These are phyloP conservation scores for Aspergillus taichungensis DNA, from an alignment of 495 filamentous ascomycete species.

Conservation along the genomic window DNA sequence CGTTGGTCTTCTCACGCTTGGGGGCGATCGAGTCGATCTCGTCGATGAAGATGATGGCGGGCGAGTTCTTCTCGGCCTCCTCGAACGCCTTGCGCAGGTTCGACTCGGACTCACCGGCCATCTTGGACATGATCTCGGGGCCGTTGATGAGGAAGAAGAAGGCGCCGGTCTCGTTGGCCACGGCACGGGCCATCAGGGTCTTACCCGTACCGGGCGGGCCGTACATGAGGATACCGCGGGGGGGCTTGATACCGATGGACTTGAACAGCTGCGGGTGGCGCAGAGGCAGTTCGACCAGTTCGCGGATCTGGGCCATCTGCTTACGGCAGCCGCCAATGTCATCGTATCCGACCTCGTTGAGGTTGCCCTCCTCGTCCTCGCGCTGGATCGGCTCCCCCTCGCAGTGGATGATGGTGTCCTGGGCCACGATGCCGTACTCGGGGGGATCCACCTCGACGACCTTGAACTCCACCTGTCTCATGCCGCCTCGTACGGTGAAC, in stretches of 20 bases:
- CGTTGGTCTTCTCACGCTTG: slow-evolving; percentile 99
- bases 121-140: slow-evolving; percentile 99
- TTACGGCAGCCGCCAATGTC: slow-evolving; percentile 99
- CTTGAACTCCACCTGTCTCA: slow-evolving; percentile 99
- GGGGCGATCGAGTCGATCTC: slow-evolving; percentile 98
- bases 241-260: slow-evolving; percentile 99
- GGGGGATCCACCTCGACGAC: slow-evolving; percentile 97
- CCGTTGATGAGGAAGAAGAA: slow-evolving; percentile 99
- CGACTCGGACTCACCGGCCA: slow-evolving; percentile 97
- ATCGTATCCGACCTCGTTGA: slow-evolving; percentile 98
- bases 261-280: slow-evolving; percentile 98
- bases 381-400: slow-evolving; percentile 98
- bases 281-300: slow-evolving; percentile 93
- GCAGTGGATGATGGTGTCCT: slow-evolving; percentile 98
- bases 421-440: slow-evolving; percentile 95
- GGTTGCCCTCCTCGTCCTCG: slow-evolving; percentile 96
- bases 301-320: slow-evolving; percentile 98
- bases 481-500: slow-evolving; percentile 93
- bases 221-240: slow-evolving; percentile 95
- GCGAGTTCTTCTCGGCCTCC: slow-evolving; percentile 98
- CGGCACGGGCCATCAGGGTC: slow-evolving; percentile 96
- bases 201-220: slow-evolving; percentile 98
- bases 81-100: slow-evolving; percentile 97
- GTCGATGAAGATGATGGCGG: slow-evolving; percentile 98
- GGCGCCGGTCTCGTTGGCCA: slow-evolving; percentile 96